These are phyloP conservation scores for Malus asiatica DNA, from an alignment of 306 rosid species.

Conservation along the genomic window DNA sequence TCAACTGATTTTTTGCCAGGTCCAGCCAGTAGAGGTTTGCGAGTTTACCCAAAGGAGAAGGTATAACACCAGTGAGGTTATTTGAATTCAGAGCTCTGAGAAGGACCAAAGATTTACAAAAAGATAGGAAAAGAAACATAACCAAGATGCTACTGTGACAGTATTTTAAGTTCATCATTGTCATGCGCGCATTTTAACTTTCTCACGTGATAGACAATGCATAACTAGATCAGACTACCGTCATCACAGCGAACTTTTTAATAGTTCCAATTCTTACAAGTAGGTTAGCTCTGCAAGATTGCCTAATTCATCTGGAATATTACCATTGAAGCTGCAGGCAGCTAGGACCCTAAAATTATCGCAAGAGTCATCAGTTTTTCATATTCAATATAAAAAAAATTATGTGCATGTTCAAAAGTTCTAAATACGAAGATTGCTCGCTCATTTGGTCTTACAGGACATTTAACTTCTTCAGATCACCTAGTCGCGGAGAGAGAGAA, in stretches of 20 bases:
- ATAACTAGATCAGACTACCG: no score
- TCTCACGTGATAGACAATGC: no score
- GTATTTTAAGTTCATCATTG: no score
- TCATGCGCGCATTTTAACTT: no score
- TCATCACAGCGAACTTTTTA: no score
- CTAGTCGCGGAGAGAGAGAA: constrained; percentile 44
- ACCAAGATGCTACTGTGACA: background rate
- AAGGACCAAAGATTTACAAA: background rate
- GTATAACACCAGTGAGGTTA: constrained; percentile 67
- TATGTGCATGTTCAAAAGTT: background rate
- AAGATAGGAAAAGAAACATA: background rate
- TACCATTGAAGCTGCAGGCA: constrained; percentile 68
- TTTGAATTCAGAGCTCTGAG: constrained; percentile 81
- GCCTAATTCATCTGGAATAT: constrained; percentile 65
- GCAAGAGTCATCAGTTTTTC: background rate
- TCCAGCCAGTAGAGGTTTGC: constrained; percentile 83
- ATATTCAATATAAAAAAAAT: background rate
- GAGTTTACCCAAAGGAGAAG: constrained; percentile 77
- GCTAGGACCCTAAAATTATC: constrained; percentile 58
- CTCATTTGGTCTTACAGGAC: constrained; percentile 48
- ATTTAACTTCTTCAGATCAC: constrained; percentile 41
- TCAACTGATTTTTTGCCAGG: constrained; percentile 63
- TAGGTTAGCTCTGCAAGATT: constrained; percentile 52
- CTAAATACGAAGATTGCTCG: constrained; percentile 1
- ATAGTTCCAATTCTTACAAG: constrained; percentile 38